Evolutionary conservation across 2,329 filamentous ascomycete genomes (phyloP), one percentile per base, ranked within the genome.

Genomic region (Sporothrix variecibatus): DNA sequence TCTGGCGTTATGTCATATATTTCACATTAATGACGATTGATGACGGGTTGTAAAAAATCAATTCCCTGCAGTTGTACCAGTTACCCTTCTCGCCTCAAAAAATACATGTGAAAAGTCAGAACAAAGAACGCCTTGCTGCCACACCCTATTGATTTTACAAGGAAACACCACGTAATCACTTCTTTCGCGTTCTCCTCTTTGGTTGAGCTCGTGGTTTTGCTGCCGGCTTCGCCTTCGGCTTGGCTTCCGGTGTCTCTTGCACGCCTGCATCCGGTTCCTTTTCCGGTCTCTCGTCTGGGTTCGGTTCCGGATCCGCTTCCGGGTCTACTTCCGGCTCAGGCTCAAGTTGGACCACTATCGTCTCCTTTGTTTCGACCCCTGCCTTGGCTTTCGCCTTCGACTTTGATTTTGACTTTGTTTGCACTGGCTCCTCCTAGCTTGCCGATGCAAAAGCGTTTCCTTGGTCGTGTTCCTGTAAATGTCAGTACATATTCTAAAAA

Each of bases 401-500:
- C 15, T 20, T 60, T 2, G 20, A 9, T 20, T 40, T n/a, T 11
- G n/a, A 34, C 20, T 23, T 28, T 65, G 31, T 17, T 49, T 43
- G 46, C 46, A 58, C 38, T 20, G 23, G 12, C 20, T 23, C 6
- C 38, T 26, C 28, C 67, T 69, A 69, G 17, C 46, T 40, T 8
- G 46, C 20, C 31, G 67, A 80, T 7, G 77, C 76, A 73, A 82
- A 89, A 73, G 82, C 81, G 76, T 92, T 92, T 65, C 90, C 90
- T 82, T 91, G 84, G 78, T 91, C 88, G 79, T 92, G 90, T 81
- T 92, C 90, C 90, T 91, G 17, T 6, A 3, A 15, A 71, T 15
- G 60, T 65, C 71, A 71, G 67, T 15, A 26, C 12, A 58, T 15
- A 56, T n/a, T 43, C 69, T 51, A 51, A 31, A 62, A 26, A 43